These are phyloP conservation scores for Phytopythium kandeliae DNA, from an alignment of 352 stramenopile genomes.

Conservation along the genomic window DNA sequence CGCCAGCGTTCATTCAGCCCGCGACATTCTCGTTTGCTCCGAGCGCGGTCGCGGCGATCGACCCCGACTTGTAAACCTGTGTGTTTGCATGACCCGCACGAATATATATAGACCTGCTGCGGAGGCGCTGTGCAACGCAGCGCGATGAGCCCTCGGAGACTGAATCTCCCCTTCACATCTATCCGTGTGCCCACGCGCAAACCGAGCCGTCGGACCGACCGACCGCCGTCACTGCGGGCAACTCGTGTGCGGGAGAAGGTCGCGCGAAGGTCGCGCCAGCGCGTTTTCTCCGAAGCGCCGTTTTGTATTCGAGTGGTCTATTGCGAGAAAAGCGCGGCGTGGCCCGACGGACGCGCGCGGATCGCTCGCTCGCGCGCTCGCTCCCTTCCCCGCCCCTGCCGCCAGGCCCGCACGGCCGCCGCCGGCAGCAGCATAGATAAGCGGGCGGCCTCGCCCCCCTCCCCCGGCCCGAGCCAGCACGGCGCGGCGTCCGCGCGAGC, in stretches of 20 bases:
- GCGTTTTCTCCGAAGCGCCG: conserved; percentile 10
- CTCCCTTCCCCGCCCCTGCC: conserved; percentile 1
- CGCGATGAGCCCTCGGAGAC: too few relatives aligned
- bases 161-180: too few relatives aligned
- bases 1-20: conserved; percentile 46
- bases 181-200: too few relatives aligned
- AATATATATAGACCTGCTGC: too few relatives aligned
- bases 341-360: background rate
- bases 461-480: background rate
- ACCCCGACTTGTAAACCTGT: conserved; percentile 73
- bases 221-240: too few relatives aligned
- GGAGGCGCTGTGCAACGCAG: too few relatives aligned
- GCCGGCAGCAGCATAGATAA: conserved; percentile 5
- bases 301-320: background rate
- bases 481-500: background rate
- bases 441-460: background rate
- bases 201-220: too few relatives aligned
- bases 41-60: conserved; percentile 26
- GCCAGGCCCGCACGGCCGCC: background rate
- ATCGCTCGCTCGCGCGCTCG: background rate
- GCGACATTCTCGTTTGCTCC: conserved; percentile 61
- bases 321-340: conserved; percentile 1
- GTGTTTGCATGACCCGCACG: too few relatives aligned
- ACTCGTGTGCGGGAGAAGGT: too few relatives aligned
- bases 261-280: conserved; percentile 15